Evolutionary conservation across 768 basidiomycete species (phyloP), one percentile per base, ranked within the genome.

Genomic region (Lenzites betulinus): DNA sequence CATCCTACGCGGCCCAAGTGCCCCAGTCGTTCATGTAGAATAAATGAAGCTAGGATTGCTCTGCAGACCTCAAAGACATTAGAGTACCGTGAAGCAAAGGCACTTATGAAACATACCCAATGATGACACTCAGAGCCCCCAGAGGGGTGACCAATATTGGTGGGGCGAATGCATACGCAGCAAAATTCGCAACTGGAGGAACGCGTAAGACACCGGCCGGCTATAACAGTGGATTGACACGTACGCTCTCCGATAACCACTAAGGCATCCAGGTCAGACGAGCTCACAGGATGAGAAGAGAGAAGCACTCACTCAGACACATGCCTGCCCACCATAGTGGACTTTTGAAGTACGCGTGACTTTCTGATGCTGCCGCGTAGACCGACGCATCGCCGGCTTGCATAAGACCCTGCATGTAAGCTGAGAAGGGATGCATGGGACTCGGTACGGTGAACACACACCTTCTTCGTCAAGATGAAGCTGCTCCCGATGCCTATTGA

Each of bases 401-500:
- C 64, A 91, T 97, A 25, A 98, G 77, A 22, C 96, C 96, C 96
- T 97, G 54, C 1, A 23, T n/a, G 11, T n/a, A 22, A 25, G 26
- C 46, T 59, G 49, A 55, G 54, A 22, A 33, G 22, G 12, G 1
- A 43, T 25, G 36, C 54, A 30, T 39, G 23, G 52, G 44, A 53
- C 18, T 54, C 38, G 2, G 13, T 15, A 47, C 76, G 65, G 51
- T 26, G 16, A 15, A 7, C 47, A 30, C 25, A 26, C 16, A 91
- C 96, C 89, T 97, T 98, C 85, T 99, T 99, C 18, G 96, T 99
- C 71, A 99, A 95, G 71, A 99, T 97, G 74, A 95, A 97, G 75
- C 94, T 96, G 44, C 90, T 92, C 53, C 97, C 96, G 66, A 98
- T 98, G 58, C 90, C 87, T 30, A 92, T 70, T 13, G 92, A 90